These are phyloP conservation scores for Domatiomyces catenatus DNA, from an alignment of 2,329 filamentous ascomycete genomes.

Conservation along the genomic window DNA sequence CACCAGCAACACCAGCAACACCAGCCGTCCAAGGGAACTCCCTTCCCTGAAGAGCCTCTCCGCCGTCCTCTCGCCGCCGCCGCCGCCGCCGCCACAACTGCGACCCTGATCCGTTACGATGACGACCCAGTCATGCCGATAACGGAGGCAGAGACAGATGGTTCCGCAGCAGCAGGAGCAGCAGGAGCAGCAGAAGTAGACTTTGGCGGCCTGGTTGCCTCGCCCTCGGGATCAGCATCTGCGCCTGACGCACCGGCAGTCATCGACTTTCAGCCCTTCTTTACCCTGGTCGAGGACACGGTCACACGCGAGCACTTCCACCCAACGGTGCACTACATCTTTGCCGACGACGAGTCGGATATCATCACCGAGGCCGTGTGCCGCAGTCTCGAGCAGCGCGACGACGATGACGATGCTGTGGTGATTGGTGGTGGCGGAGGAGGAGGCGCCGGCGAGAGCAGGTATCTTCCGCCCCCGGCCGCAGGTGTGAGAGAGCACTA, in stretches of 20 bases:
- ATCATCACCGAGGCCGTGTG: constrained; percentile 53
- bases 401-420: background rate
- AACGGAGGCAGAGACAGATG: background rate
- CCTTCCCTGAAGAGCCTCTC: background rate
- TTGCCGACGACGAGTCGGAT: constrained; percentile 77
- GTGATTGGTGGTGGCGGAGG: constrained; percentile 6
- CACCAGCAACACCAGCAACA: background rate
- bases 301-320: constrained; percentile 62
- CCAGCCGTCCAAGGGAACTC: background rate
- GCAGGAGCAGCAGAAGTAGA: background rate
- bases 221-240: background rate
- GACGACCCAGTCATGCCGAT: background rate
- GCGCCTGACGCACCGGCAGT: background rate
- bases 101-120: background rate
- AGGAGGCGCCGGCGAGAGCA: constrained; percentile 10
- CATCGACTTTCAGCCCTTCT: constrained; percentile 57
- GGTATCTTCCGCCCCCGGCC: constrained; percentile 28
- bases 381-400: constrained; percentile 32
- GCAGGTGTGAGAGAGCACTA: constrained; percentile 39
- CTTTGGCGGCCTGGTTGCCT: background rate
- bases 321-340: constrained; percentile 80
- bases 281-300: constrained; percentile 66
- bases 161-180: background rate
- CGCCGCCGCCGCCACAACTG: background rate
- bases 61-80: background rate